Percentiles rank a stretch among this genome's conserved stretches.
phyloP scores from a whole-genome alignment of 2,329 filamentous ascomycete genomes.

The Moelleriella libera region DNA sequence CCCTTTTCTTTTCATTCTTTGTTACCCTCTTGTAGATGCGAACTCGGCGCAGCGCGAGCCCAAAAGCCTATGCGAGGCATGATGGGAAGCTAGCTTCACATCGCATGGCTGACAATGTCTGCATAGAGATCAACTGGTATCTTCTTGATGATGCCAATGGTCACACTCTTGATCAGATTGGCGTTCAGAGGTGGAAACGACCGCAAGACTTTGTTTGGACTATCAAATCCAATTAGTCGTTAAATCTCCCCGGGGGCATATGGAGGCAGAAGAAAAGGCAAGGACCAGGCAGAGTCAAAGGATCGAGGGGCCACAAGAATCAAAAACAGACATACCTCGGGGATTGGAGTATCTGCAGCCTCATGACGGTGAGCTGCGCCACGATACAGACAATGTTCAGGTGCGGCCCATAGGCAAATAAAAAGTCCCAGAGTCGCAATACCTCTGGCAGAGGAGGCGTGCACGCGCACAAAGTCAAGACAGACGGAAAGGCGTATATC shows the following conservation, averaged over 20 bases:
- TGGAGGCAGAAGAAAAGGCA: too few species aligned
- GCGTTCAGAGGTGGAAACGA: constrained; percentile 77
- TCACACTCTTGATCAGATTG: constrained; percentile 70
- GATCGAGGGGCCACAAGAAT: background rate
- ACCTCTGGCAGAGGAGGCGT: constrained; percentile 92
- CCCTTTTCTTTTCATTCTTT: too few species aligned
- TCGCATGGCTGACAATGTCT: constrained; percentile 78
- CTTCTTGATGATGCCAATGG: constrained; percentile 75
- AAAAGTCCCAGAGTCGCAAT: constrained; percentile 85
- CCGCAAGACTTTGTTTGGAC: constrained; percentile 83
- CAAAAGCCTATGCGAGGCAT: too few species aligned
- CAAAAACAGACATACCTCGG: constrained; percentile 45
- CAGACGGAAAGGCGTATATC: constrained; percentile 92
- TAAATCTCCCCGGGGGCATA: background rate
- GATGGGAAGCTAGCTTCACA: constrained; percentile 22
- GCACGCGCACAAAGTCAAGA: constrained; percentile 87
- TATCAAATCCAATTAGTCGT: constrained; percentile 25
- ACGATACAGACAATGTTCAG: constrained; percentile 95
- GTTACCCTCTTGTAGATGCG: too few species aligned
- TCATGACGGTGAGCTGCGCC: constrained; percentile 79
- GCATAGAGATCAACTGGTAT: constrained; percentile 84
- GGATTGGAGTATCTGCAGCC: constrained; percentile 70
- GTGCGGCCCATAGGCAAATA: constrained; percentile 91
- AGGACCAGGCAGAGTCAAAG: too few species aligned
- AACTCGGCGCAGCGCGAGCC: too few species aligned